A percentile compares a stretch with the other conserved stretches of the same genome.
Evolutionary conservation across 2,329 filamentous ascomycete species (phyloP).

Genomic region (Fusarium heterosporum): DNA sequence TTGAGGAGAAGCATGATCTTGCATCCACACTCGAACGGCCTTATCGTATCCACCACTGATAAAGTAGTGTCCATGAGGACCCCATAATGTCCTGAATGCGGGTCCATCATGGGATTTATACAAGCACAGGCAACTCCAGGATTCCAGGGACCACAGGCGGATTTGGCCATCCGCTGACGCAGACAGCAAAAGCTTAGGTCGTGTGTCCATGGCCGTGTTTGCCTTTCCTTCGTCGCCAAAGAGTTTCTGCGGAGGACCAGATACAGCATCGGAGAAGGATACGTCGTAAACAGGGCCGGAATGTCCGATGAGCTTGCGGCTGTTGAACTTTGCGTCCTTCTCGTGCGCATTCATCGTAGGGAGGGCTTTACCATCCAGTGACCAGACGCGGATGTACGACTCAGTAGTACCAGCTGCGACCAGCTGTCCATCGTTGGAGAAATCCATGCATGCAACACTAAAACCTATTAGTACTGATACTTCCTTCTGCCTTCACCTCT

Average conservation of each 20-base stretch:
- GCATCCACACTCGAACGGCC: slow-evolving; percentile 90
- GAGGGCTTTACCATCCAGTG: slow-evolving; percentile 85
- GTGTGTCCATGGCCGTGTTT: slow-evolving; percentile 60
- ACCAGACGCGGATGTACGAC: slow-evolving; percentile 96
- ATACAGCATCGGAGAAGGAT: slow-evolving; percentile 82
- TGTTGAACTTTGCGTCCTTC: slow-evolving; percentile 70
- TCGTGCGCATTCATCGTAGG: slow-evolving; percentile 71
- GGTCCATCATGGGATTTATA: slow-evolving; percentile 95
- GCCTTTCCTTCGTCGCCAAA: slow-evolving; percentile 62
- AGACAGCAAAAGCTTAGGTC: slow-evolving; percentile 83
- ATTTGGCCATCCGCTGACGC: slow-evolving; percentile 88
- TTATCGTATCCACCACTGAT: slow-evolving; percentile 88
- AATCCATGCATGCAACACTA: slow-evolving; percentile 92
- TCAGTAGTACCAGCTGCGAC: slow-evolving; percentile 91
- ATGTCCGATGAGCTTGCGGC: slow-evolving; percentile 85
- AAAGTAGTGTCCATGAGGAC: slow-evolving; percentile 96
- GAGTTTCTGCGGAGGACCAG: slow-evolving; percentile 61
- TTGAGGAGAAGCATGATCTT: slow-evolving; percentile 89
- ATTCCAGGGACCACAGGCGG: slow-evolving; percentile 91
- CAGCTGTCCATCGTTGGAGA: slow-evolving; percentile 89
- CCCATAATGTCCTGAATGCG: slow-evolving; percentile 89
- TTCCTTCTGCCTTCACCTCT: neutral
- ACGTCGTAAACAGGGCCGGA: slow-evolving; percentile 90
- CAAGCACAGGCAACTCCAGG: slow-evolving; percentile 91
- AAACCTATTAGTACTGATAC: slow-evolving; percentile 25